phyloP scores from a whole-genome alignment of 2,329 filamentous ascomycete species.

The Apiospora saccharicola region DNA sequence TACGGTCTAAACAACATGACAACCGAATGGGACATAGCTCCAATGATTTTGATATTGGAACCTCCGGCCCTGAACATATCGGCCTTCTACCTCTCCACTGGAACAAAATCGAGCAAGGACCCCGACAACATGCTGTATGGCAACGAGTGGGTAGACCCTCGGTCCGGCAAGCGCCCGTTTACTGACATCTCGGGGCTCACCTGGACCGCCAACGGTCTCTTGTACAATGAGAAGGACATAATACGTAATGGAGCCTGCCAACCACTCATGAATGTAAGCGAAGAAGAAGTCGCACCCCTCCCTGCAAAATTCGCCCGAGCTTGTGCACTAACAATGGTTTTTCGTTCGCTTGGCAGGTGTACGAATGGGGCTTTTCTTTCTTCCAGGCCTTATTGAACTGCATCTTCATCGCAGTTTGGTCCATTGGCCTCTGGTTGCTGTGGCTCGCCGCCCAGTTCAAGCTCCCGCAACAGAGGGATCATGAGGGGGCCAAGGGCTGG shows the following conservation, averaged over 20 bases:
- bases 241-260: background rate
- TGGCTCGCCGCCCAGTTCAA: background rate
- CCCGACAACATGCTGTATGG: background rate
- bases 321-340: background rate
- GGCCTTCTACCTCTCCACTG: background rate
- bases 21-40: background rate
- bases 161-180: background rate
- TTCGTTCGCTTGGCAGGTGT: background rate
- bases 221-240: background rate
- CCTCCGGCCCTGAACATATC: background rate
- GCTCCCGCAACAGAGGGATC: background rate
- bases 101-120: background rate
- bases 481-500: background rate
- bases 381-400: background rate
- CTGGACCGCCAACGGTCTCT: background rate
- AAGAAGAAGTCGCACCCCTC: too few relatives aligned
- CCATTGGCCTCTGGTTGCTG: background rate
- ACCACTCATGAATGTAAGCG: background rate
- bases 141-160: background rate
- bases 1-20: background rate
- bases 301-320: too few relatives aligned
- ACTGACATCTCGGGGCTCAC: background rate
- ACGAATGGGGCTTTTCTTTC: background rate
- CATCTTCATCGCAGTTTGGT: background rate
- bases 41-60: background rate